Conservation (phyloP, 2,329 filamentous ascomycete genomes). For the Dichotomopilus funicola region DNA sequence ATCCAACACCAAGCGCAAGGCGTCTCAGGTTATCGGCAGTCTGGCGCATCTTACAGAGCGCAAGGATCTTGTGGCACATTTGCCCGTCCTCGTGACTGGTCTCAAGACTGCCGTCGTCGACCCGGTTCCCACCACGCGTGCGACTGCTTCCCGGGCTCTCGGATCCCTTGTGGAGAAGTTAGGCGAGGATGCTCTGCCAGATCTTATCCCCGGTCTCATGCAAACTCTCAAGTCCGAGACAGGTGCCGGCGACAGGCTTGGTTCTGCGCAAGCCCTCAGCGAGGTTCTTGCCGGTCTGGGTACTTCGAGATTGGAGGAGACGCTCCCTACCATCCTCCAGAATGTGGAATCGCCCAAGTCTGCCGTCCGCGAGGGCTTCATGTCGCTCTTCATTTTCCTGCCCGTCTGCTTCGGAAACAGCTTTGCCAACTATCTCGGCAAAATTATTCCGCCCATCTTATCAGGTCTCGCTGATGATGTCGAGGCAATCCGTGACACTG, state of each 20-base stretch:
- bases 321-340: conserved; percentile 88
- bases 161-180: conserved; percentile 97
- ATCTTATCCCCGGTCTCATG: conserved; percentile 97
- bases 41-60: conserved; percentile 94
- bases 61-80: conserved; percentile 83
- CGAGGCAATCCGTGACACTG: conserved; percentile 95
- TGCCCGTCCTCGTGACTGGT: conserved; percentile 87
- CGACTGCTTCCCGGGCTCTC: conserved; percentile 90
- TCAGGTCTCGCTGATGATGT: conserved; percentile 91
- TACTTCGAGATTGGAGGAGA: conserved; percentile 88
- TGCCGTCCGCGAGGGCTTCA: conserved; percentile 92
- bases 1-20: conserved; percentile 92
- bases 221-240: conserved; percentile 95
- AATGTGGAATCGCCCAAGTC: conserved; percentile 90
- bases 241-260: conserved; percentile 89
- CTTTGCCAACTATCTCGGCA: conserved; percentile 90
- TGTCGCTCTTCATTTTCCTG: conserved; percentile 99
- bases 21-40: conserved; percentile 95
- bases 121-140: conserved; percentile 90
- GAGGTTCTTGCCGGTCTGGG: conserved; percentile 94
- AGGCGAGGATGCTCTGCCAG: conserved; percentile 90
- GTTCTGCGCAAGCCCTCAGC: conserved; percentile 91
- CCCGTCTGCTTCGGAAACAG: conserved; percentile 98
- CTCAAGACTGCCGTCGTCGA: conserved; percentile 86
- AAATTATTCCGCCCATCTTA: conserved; percentile 91